These are phyloP conservation scores for Clavulina sp. DNA, from an alignment of 768 basidiomycete genomes.

Conservation along the genomic window DNA sequence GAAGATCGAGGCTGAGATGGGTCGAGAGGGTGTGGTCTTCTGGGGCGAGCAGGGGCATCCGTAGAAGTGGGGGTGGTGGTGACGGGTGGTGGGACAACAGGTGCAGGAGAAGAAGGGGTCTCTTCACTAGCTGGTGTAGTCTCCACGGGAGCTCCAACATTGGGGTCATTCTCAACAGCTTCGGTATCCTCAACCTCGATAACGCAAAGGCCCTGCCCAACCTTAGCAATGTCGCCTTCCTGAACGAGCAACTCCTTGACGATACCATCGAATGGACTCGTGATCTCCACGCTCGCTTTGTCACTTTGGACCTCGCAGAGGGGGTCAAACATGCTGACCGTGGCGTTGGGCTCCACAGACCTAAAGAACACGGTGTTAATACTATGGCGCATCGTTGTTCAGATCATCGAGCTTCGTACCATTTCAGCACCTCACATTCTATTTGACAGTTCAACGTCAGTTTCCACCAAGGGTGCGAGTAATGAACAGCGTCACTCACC, in stretches of 20 bases:
- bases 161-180: constrained; percentile 39
- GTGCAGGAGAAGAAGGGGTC: not conserved
- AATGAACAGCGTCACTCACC: not conserved
- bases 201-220: constrained; percentile 52
- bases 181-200: constrained; percentile 71
- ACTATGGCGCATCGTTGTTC: not conserved
- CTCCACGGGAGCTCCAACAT: constrained; percentile 16
- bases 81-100: not conserved
- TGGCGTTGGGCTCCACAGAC: constrained; percentile 37
- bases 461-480: not conserved
- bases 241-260: constrained; percentile 54
- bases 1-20: not conserved
- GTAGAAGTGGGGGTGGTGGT: not conserved
- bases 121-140: constrained; percentile 14
- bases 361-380: constrained; percentile 21
- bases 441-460: not conserved
- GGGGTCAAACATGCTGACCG: constrained; percentile 39
- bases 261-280: constrained; percentile 65
- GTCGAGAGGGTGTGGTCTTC: not conserved
- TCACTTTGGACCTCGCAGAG: constrained; percentile 80
- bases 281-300: constrained; percentile 84
- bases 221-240: constrained; percentile 72
- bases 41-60: constrained; percentile 23
- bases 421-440: constrained; percentile 77
- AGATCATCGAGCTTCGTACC: constrained; percentile 26